Percentiles rank a stretch among this genome's conserved stretches.
phyloP scores from a whole-genome alignment of 116 monocot genomes.

The Cymodocea nodosa region DNA sequence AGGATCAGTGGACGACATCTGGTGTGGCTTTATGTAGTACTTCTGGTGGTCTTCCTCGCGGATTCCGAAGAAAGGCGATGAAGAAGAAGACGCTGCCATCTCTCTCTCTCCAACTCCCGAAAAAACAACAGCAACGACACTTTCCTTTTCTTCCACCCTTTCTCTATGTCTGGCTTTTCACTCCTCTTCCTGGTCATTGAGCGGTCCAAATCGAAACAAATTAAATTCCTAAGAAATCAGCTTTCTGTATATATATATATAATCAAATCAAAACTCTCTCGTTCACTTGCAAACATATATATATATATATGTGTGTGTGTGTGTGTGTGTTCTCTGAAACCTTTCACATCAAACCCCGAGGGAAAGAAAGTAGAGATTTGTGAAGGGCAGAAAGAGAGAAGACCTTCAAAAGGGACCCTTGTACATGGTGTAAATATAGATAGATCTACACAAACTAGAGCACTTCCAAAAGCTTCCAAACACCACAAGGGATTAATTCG shows the following conservation, averaged over 20 bases:
- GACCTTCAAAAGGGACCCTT: not conserved
- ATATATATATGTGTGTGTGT: no score
- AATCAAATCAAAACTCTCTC: not conserved
- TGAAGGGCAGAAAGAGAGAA: slow-evolving; percentile 7
- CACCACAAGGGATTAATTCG: slow-evolving; percentile 6
- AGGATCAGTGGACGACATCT: slow-evolving; percentile 5
- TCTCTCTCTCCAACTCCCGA: not conserved
- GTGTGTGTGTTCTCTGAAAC: not conserved
- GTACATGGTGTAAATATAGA: not conserved
- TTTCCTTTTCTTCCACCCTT: slow-evolving; percentile 1
- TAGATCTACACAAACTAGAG: slow-evolving; percentile 9
- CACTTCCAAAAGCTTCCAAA: slow-evolving; percentile 28
- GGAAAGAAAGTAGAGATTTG: slow-evolving; percentile 3
- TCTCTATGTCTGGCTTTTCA: not conserved
- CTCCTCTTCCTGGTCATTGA: not conserved
- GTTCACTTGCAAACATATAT: no score
- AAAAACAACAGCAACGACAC: not conserved
- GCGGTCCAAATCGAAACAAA: slow-evolving; percentile 36
- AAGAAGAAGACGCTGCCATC: slow-evolving; percentile 35
- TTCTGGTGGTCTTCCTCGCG: slow-evolving; percentile 22
- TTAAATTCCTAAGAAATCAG: slow-evolving; percentile 12
- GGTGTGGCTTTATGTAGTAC: slow-evolving; percentile 18
- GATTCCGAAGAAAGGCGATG: slow-evolving; percentile 25
- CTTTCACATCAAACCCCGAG: not conserved
- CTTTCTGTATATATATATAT: not conserved